Base-by-base conservation (phyloP, 2,329 filamentous ascomycete species). In the Arthrobotrys sinensis region DNA sequence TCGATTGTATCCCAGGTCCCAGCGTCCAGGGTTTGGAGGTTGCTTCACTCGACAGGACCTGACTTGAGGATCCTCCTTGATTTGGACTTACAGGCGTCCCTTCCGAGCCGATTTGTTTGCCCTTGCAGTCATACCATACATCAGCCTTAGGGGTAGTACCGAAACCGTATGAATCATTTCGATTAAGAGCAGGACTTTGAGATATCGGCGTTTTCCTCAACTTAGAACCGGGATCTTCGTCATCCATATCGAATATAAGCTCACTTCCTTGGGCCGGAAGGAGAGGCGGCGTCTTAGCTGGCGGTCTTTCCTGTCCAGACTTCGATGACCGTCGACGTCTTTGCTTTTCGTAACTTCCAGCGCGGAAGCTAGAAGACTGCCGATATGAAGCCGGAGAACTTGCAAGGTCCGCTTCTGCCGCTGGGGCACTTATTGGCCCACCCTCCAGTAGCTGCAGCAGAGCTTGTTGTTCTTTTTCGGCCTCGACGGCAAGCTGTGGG, bases 211-310 rank as follows among this genome's bases (percentile, higher is more conserved):
- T 75, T 53, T 82, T 68, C 14, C 36, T 24, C 14, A 62, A 38
- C 34, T 21, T 66, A 3, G 24, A 43, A 32, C 48, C 45, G 14
- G 84, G 80, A 71, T 87, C 88, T 50, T 94, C 93, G 43, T 96
- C 94, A 75, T 97, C 95, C 94, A 97, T 97, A 80, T 93, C 90
- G 82, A 97, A 97, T 84, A 97, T 97, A 68, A 97, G 87, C 81
- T 97, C 94, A 43, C 87, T 88, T 0, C 70, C 88, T 86, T 0
- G 92, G 6, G 53, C 94, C 19, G 87, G 88, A 81, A 90, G 93
- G 0, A 91, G 87, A 68, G 89, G 90, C 52, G 96, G 86, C 16
- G 85, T 87, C 0, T 93, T 93, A 70, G 90, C 93, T 64, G 88
- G 87, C 0, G 87, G 86, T 77, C 90, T 89, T 79, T 90, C 90